A percentile compares a stretch with the other conserved stretches of the same genome.
phyloP scores from a whole-genome alignment of 2,329 filamentous ascomycete species.

The Alternaria arborescens region DNA sequence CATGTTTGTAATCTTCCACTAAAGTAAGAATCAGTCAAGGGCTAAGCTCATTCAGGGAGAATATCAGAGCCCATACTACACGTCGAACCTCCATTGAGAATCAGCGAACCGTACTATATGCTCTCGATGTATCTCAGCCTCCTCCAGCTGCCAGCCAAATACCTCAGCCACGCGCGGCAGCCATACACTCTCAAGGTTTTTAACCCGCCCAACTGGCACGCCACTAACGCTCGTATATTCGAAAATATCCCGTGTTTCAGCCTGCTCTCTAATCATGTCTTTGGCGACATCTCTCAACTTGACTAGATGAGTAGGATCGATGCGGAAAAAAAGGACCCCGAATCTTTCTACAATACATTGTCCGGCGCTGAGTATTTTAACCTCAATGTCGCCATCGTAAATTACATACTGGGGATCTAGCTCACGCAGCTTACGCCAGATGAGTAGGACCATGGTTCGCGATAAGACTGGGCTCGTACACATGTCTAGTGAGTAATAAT shows the following conservation, averaged over 20 bases:
- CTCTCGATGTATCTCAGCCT: rapidly evolving
- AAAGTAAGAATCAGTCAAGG: no score
- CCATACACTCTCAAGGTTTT: background rate
- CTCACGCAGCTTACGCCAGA: background rate
- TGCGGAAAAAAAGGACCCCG: background rate
- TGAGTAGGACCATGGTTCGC: background rate
- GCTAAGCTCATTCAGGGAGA: no score
- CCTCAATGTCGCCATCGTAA: background rate
- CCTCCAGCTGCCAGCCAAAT: background rate
- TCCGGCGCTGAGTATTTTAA: background rate
- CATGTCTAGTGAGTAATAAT: background rate
- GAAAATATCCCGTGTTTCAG: background rate
- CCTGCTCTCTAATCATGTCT: background rate
- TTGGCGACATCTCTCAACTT: background rate
- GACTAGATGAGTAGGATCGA: background rate
- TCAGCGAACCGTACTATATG: rapidly evolving
- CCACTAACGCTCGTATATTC: rapidly evolving
- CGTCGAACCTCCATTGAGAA: background rate
- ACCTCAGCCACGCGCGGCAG: background rate
- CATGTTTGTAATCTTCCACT: no score
- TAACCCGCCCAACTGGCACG: no score
- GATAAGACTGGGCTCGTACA: background rate
- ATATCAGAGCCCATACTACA: background rate
- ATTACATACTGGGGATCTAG: background rate
- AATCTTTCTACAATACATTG: no score